phyloP scores from a whole-genome alignment of 1,284 basidiomycete genomes.

The Coniophora puteana region DNA sequence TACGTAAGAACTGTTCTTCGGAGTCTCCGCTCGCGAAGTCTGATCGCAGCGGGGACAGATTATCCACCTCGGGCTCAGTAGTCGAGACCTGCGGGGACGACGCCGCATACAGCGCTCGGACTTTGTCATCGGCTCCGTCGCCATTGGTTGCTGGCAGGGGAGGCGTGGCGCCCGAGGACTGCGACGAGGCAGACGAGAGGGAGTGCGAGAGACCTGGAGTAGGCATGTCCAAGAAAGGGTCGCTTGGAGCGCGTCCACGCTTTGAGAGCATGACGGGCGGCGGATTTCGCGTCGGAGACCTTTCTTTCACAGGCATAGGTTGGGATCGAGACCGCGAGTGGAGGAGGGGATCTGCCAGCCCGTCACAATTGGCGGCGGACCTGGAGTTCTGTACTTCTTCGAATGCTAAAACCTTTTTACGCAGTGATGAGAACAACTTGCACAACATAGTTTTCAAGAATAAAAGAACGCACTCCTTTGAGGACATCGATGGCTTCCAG shows the following conservation, averaged over 20 bases:
- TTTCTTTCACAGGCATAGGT: conserved; percentile 38
- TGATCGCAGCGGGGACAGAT: conserved; percentile 26
- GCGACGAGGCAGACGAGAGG: conserved; percentile 45
- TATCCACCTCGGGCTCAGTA: conserved; percentile 33
- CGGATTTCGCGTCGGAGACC: conserved; percentile 29
- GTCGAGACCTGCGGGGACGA: conserved; percentile 25
- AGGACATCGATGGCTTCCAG: conserved; percentile 75
- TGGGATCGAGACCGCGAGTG: conserved; percentile 55
- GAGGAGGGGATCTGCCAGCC: conserved; percentile 34
- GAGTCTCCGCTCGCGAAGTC: conserved; percentile 40
- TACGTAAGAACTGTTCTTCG: conserved; percentile 54
- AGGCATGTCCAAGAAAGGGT: conserved; percentile 74
- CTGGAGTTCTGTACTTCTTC: conserved; percentile 53
- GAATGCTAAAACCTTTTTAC: conserved; percentile 57
- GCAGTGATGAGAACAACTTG: conserved; percentile 9
- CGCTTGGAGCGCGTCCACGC: conserved; percentile 69
- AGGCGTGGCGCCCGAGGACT: conserved; percentile 44
- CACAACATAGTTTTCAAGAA: conserved; percentile 12
- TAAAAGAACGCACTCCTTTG: conserved; percentile 63
- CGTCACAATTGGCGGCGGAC: conserved; percentile 30
- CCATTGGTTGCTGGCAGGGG: conserved; percentile 25
- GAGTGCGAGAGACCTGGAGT: conserved; percentile 50
- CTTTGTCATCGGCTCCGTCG: conserved; percentile 37
- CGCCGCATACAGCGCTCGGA: too few relatives aligned
- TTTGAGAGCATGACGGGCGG: conserved; percentile 45